Conservation (phyloP, 495 filamentous ascomycete species). For the Articulospora tetracladia region DNA sequence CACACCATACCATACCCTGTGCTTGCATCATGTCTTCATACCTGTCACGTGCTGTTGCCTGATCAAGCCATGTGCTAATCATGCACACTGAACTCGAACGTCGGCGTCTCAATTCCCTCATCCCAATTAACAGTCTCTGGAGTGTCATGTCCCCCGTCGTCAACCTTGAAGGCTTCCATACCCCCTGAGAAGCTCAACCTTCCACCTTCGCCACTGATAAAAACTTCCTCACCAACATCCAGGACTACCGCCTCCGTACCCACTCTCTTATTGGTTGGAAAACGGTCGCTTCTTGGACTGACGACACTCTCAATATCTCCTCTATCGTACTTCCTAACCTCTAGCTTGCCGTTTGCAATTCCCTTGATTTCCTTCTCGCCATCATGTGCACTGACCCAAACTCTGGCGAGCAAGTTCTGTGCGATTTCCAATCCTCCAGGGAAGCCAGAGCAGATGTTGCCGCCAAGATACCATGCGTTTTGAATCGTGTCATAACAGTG, state of each 20-base stretch:
- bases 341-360: constrained; percentile 42
- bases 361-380: constrained; percentile 58
- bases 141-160: not conserved
- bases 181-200: not conserved
- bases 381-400: constrained; percentile 66
- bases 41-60: too few relatives aligned
- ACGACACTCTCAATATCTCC: constrained; percentile 40
- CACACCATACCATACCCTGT: too few relatives aligned
- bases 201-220: not conserved
- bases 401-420: constrained; percentile 42
- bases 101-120: not conserved
- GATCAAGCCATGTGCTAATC: too few relatives aligned
- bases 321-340: constrained; percentile 36
- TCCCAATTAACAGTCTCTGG: not conserved
- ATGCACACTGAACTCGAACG: not conserved
- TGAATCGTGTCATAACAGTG: constrained; percentile 57
- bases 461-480: constrained; percentile 65
- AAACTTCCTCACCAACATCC: constrained; percentile 11
- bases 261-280: constrained; percentile 12
- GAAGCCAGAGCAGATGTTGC: constrained; percentile 53
- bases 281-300: constrained; percentile 16
- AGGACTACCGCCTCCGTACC: constrained; percentile 23
- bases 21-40: not conserved
- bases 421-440: constrained; percentile 57
- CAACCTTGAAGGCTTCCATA: not conserved